Base-by-base conservation (phyloP, 2,329 filamentous ascomycete species). In the Akanthomyces muscarius region DNA sequence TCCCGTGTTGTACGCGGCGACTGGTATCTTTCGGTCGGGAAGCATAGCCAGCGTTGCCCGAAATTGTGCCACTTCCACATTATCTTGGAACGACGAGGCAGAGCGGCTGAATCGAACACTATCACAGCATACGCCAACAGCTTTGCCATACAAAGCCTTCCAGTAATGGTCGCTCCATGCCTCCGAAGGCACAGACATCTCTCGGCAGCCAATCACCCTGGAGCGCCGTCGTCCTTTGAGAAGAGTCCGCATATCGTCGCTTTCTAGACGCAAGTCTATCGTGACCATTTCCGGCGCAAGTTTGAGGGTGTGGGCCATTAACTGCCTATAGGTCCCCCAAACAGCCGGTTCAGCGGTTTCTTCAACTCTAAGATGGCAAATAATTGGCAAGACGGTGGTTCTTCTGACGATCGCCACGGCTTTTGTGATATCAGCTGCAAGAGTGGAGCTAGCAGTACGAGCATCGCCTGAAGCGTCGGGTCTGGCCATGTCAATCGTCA, bases 1-100 rank as follows among this genome's bases (percentile, higher is more conserved):
- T 0, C 88, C 88, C 0, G 85, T 86, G 67, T 89, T 90, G 73
- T 87, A 89, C 11, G 83, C 81, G 25, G 88, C 84, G 1, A 89
- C 64, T 0, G 86, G 84, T 16, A 86, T 73, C 6, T 75, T 74
- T 0, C 76, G 74, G 0, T 76, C 76, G 11, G 68, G 65, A 3
- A 81, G 70, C 14, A 73, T 73, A 53, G 76, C 75, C 5, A 86
- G 76, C 18, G 78, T 76, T 42, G 80, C 77, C 63, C 82, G 81
- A 33, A 90, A 80, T 13, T 78, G 77, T 38, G 83, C 78, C 18
- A 89, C 80, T 3, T 83, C 82, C 57, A 86, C 83, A 65, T 89
- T 89, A 67, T 91, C 88, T 16, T 84, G 79, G n/a, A 85, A 77
- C 1, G 76, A 79, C 3, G 73, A 73, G 4, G 85, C 85, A 1